A percentile compares a stretch with the other conserved stretches of the same genome.
Conservation (phyloP, 768 basidiomycete genomes). For the Suillus cothurnatus region DNA sequence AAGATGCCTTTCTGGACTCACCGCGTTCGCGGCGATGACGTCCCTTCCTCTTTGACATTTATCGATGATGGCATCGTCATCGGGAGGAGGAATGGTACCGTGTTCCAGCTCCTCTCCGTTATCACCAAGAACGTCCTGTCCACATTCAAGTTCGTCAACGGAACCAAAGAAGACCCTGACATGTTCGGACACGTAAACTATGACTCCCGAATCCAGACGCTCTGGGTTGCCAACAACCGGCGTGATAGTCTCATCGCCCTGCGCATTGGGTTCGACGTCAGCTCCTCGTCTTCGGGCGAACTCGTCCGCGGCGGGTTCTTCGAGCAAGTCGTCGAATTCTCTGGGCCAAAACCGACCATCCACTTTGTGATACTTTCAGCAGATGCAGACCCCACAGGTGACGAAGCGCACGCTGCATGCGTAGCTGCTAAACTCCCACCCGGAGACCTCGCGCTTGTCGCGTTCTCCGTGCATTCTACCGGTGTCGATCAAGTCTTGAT, state of each 20-base stretch:
- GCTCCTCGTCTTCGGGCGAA: conserved; percentile 54
- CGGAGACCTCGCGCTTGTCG: conserved; percentile 78
- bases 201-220: conserved; percentile 80
- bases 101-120: conserved; percentile 81
- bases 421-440: conserved; percentile 77
- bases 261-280: conserved; percentile 66
- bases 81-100: conserved; percentile 81
- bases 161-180: conserved; percentile 67
- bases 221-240: conserved; percentile 87
- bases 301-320: conserved; percentile 67
- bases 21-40: conserved; percentile 77
- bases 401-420: conserved; percentile 83
- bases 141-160: conserved; percentile 77
- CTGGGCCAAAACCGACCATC: conserved; percentile 81
- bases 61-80: conserved; percentile 86
- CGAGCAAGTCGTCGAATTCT: conserved; percentile 84
- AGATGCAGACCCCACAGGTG: conserved; percentile 80
- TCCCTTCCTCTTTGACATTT: conserved; percentile 82
- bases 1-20: conserved; percentile 74
- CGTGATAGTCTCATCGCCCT: conserved; percentile 84
- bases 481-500: conserved; percentile 89
- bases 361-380: conserved; percentile 88
- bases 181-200: conserved; percentile 91
- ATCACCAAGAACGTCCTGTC: conserved; percentile 74
- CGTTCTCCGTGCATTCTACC: conserved; percentile 87